A percentile compares a stretch with the other conserved stretches of the same genome.
Conservation (phyloP, 768 basidiomycete genomes). For the Leccinum uliginosum region DNA sequence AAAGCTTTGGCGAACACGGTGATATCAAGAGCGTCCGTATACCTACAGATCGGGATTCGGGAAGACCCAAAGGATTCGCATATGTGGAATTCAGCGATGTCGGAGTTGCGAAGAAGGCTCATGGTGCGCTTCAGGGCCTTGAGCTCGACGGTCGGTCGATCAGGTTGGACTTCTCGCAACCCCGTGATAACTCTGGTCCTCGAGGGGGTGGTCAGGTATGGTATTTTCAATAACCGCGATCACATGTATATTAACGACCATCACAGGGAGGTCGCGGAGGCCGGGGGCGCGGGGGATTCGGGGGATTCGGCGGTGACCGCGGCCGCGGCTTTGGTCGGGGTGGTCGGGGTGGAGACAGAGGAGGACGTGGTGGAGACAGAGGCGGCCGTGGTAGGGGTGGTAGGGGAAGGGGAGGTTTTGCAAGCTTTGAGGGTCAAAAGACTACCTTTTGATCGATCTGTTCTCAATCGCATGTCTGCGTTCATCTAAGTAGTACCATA, state of each 20-base stretch:
- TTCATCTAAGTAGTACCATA: not conserved
- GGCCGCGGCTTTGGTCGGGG: conserved; percentile 40
- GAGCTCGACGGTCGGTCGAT: conserved; percentile 80
- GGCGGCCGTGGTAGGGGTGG: conserved; percentile 36
- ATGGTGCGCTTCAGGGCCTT: conserved; percentile 58
- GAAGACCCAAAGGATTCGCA: conserved; percentile 90
- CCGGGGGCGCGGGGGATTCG: conserved; percentile 26
- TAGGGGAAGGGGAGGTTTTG: conserved; percentile 50
- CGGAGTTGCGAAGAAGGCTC: conserved; percentile 77
- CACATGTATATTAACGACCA: not conserved
- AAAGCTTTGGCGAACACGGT: conserved; percentile 84
- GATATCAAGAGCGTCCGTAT: conserved; percentile 82
- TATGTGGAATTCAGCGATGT: conserved; percentile 92
- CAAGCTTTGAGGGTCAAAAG: conserved; percentile 49
- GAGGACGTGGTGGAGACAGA: conserved; percentile 36
- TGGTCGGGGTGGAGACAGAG: conserved; percentile 37
- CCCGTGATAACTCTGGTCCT: conserved; percentile 49
- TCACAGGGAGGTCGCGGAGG: conserved; percentile 33
- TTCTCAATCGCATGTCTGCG: not conserved
- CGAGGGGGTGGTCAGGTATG: conserved; percentile 44
- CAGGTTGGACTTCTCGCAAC: conserved; percentile 84
- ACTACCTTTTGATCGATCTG: conserved; percentile 37
- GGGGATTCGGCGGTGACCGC: conserved; percentile 40
- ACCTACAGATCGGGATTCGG: conserved; percentile 90
- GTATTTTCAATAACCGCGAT: conserved; percentile 12